Percentiles rank a stretch among this genome's conserved stretches.
Conservation (phyloP, 2,329 filamentous ascomycete genomes). For the Clarireedia monteithiana region DNA sequence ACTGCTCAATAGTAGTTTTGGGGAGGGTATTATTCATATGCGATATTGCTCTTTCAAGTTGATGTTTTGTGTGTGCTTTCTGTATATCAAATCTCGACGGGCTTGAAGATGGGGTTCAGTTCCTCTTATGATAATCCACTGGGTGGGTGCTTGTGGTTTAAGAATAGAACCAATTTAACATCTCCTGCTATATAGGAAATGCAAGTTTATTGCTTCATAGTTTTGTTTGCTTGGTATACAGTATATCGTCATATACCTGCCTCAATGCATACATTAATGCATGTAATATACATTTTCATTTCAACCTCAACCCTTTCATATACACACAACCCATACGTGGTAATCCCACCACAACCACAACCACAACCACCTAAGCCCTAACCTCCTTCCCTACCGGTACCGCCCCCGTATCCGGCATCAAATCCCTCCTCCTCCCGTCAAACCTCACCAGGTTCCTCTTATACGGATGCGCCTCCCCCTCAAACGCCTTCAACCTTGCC, state of each 20-base stretch:
- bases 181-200: no score
- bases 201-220: background rate
- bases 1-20: no score
- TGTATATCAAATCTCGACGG: no score
- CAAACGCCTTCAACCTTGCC: conserved; percentile 88
- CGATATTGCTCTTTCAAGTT: no score
- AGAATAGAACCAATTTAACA: no score
- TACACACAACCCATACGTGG: background rate
- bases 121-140: no score
- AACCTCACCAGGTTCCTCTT: conserved; percentile 78
- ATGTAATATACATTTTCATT: conserved; percentile 12
- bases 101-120: no score
- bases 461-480: conserved; percentile 87
- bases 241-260: background rate
- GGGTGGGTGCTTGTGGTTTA: no score
- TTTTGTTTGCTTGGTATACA: conserved; percentile 12
- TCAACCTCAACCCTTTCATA: background rate
- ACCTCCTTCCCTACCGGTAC: background rate
- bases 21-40: no score
- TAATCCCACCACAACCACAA: background rate
- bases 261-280: conserved; percentile 6
- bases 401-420: conserved; percentile 18
- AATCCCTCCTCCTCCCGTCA: conserved; percentile 40
- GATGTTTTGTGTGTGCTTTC: no score
- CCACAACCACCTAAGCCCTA: background rate